These are phyloP conservation scores for Pyrus bretschneideri DNA, from an alignment of 306 rosid species.

Conservation along the genomic window DNA sequence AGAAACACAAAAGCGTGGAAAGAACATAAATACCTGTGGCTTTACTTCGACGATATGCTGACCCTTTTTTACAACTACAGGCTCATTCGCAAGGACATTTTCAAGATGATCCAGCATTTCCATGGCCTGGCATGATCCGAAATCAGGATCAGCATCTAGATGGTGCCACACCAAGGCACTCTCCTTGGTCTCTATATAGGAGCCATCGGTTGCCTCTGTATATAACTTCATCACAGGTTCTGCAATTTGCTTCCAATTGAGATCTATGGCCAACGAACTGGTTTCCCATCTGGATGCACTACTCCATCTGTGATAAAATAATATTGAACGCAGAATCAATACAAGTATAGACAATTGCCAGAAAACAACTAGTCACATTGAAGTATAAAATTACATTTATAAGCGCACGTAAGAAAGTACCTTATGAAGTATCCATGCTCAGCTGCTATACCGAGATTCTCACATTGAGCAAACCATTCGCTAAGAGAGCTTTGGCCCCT, in stretches of 20 bases:
- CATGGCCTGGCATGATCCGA: conserved; percentile 63
- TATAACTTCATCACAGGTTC: conserved; percentile 62
- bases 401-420: conserved; percentile 23
- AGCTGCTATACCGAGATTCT: conserved; percentile 83
- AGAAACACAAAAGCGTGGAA: not conserved
- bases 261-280: conserved; percentile 18
- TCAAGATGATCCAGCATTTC: conserved; percentile 63
- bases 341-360: not conserved
- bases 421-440: conserved; percentile 85
- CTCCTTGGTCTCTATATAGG: conserved; percentile 64
- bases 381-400: not conserved
- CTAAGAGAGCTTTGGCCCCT: conserved; percentile 52
- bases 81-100: conserved; percentile 56
- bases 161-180: conserved; percentile 76
- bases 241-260: conserved; percentile 50
- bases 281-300: conserved; percentile 54
- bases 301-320: conserved; percentile 53
- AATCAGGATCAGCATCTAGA: conserved; percentile 45
- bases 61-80: conserved; percentile 54
- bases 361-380: not conserved
- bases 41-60: conserved; percentile 62
- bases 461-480: conserved; percentile 67
- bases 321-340: conserved; percentile 7
- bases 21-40: conserved; percentile 44
- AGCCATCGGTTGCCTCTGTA: conserved; percentile 58